phyloP scores from a whole-genome alignment of 1,139 yeast species.

The Pichia sp. region DNA sequence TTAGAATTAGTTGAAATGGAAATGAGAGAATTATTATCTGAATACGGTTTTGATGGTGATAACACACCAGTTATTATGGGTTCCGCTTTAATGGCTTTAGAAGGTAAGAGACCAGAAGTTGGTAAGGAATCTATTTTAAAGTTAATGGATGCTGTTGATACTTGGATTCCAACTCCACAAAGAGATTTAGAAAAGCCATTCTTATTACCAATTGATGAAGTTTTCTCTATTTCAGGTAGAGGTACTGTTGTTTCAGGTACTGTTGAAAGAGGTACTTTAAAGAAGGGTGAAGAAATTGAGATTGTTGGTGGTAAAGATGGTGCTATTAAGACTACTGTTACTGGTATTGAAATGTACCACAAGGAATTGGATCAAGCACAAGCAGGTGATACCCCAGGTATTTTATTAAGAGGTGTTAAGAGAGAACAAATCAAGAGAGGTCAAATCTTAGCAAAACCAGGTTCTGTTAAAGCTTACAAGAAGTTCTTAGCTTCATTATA shows the following conservation, averaged over 20 bases:
- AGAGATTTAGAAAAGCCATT: conserved; percentile 97
- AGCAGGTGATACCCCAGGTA: conserved; percentile 99
- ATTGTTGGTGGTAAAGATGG: conserved; percentile 86
- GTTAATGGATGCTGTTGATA: conserved; percentile 89
- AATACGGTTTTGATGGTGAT: conserved; percentile 97
- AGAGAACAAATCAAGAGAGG: conserved; percentile 97
- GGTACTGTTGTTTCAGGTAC: conserved; percentile 99
- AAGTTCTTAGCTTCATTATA: conserved; percentile 92
- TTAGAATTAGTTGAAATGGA: conserved; percentile 99
- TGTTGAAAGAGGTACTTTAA: conserved; percentile 95
- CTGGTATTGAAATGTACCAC: conserved; percentile 99
- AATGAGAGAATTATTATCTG: conserved; percentile 90
- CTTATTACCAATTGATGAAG: conserved; percentile 96
- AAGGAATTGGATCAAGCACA: conserved; percentile 95
- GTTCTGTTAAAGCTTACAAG: conserved; percentile 86
- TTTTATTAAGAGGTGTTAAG: conserved; percentile 94
- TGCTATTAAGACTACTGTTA: conserved; percentile 89
- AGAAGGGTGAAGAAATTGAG: conserved; percentile 98
- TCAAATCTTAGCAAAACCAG: conserved; percentile 95
- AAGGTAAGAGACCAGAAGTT: conserved; percentile 82
- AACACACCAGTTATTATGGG: conserved; percentile 98
- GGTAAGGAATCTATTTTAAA: conserved; percentile 81
- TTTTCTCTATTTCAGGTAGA: conserved; percentile 97
- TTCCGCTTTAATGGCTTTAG: conserved; percentile 95
- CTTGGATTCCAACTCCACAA: conserved; percentile 89